phyloP scores from a whole-genome alignment of 1,284 basidiomycete genomes.

The Hemileccinum hortonii region DNA sequence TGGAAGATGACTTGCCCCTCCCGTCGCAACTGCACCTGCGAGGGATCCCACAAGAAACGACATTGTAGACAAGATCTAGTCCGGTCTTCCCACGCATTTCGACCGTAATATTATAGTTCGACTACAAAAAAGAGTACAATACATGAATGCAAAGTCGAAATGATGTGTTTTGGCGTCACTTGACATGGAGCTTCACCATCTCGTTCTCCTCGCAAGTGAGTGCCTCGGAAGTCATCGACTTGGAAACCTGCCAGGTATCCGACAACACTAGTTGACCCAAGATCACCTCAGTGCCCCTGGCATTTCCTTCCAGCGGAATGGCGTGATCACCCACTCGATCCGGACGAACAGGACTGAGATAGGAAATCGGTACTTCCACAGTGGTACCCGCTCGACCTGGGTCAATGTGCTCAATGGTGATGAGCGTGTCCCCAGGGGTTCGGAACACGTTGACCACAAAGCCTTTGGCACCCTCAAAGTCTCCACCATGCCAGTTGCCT shows the following conservation, averaged over 20 bases:
- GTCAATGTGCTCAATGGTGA: constrained; percentile 25
- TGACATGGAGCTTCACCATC: constrained; percentile 29
- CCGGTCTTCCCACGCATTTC: constrained; percentile 8
- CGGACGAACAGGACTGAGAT: constrained; percentile 27
- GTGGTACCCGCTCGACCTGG: constrained; percentile 21
- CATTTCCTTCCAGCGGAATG: constrained; percentile 21
- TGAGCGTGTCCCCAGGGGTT: constrained; percentile 31
- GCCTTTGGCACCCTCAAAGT: constrained; percentile 52
- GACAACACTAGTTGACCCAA: constrained; percentile 11
- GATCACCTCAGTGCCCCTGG: constrained; percentile 26
- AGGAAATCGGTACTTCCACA: constrained; percentile 30
- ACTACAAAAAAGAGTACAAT: too few relatives aligned
- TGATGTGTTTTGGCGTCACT: constrained; percentile 13
- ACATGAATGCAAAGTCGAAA: background rate
- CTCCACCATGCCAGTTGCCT: constrained; percentile 52
- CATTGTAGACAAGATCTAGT: constrained; percentile 29
- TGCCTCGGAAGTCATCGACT: constrained; percentile 10
- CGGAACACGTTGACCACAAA: constrained; percentile 40
- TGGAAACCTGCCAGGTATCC: constrained; percentile 24
- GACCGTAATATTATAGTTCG: too few relatives aligned
- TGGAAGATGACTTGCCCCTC: constrained; percentile 43
- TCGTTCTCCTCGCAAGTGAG: constrained; percentile 19
- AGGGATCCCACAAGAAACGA: constrained; percentile 54
- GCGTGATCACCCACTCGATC: constrained; percentile 26
- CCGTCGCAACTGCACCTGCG: constrained; percentile 57